Percentiles rank a stretch among this genome's conserved stretches.
phyloP scores from a whole-genome alignment of 306 rosid species.

The Ceratonia siliqua region DNA sequence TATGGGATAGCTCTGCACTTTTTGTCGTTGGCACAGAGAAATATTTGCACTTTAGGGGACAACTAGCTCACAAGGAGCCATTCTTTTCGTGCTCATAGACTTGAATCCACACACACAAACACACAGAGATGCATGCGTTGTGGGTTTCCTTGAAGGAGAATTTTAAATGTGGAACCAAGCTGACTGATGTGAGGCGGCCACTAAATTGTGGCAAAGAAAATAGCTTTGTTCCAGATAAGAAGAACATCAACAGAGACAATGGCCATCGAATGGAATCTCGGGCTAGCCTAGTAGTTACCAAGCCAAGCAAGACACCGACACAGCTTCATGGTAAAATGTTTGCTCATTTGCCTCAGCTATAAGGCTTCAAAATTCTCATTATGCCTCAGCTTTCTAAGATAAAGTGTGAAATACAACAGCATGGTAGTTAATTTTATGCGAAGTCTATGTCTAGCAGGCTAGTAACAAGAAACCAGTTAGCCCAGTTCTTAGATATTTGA shows the following conservation, averaged over 20 bases:
- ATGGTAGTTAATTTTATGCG: constrained; percentile 7
- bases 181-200: constrained; percentile 45
- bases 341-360: constrained; percentile 14
- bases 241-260: constrained; percentile 23
- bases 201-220: constrained; percentile 37
- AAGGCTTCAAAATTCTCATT: background rate
- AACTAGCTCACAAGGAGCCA: constrained; percentile 6
- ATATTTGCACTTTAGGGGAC: constrained; percentile 5
- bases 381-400: background rate
- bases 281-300: constrained; percentile 25
- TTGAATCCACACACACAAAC: background rate
- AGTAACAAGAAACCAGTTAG: background rate
- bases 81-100: constrained; percentile 14
- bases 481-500: background rate
- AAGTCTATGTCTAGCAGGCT: background rate
- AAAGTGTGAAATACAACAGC: background rate
- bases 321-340: constrained; percentile 52
- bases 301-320: constrained; percentile 34
- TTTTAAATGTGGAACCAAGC: constrained; percentile 58
- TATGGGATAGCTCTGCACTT: background rate
- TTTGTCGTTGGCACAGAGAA: background rate
- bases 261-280: constrained; percentile 43
- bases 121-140: constrained; percentile 45
- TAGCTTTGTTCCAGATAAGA: constrained; percentile 15
- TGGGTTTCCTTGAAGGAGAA: constrained; percentile 68